Base-by-base conservation (phyloP, 2,329 filamentous ascomycete species). In the Amauroascus niger region DNA sequence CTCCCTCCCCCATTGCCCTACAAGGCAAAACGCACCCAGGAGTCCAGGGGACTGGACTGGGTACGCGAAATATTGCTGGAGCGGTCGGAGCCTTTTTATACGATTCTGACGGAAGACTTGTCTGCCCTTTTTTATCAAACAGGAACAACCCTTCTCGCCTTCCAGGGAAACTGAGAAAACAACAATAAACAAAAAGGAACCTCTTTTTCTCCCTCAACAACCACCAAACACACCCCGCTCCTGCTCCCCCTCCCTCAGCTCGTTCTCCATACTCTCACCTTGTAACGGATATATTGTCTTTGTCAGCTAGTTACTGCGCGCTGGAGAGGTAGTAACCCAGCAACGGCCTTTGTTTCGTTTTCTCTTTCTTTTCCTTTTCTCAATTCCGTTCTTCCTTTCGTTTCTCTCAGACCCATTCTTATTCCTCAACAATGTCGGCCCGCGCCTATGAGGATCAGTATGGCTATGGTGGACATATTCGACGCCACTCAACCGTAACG, bases 401-500 rank as follows among this genome's bases (percentile, higher is more conserved):
- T 2, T 28, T 43, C 14, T 32, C 26, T n/a, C 20, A 11, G n/a
- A 48, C 26, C 32, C 24, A 16, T 13, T 45, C 22, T 49, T 18
- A 3, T 6, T 6, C 6, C 41, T 24, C 28, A 13, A 53, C 32
- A 18, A 60, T 60, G 58, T 56, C 57, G 37, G 50, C 50, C 45
- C 58, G 55, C 40, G 41, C 40, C 13, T 57, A 55, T 32, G 57
- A 59, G 37, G 57, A 59, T 28, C 53, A 51, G 45, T 55, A 57
- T 50, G 52, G 52, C 46, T 28, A 49, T 22, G 14, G 79, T 73
- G 78, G 79, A 67, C 76, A 78, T 62, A 72, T 80, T 58, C 76
- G 76, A 62, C 78, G 79, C 63, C 80, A 79, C 66, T 78, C 78
- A 61, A 74, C 77, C 46, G 58, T 69, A 62, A 58, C 71, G 64